phyloP scores from a whole-genome alignment of 345 rosid species.

The Sapria himalayana region DNA sequence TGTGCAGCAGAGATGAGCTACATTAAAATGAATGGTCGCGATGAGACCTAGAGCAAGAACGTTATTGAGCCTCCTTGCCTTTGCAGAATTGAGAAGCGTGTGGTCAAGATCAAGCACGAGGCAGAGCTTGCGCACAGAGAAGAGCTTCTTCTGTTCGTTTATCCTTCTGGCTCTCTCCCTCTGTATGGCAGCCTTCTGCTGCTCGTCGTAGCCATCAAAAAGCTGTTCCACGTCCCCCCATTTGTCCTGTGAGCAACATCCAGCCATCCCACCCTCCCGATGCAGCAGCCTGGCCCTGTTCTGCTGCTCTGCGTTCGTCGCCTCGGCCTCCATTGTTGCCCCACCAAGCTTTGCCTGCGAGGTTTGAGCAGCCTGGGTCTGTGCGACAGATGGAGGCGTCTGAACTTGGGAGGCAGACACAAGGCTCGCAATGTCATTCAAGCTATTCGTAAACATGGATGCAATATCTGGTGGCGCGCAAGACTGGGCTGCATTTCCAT shows the following conservation, averaged over 20 bases:
- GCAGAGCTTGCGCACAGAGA: constrained; percentile 64
- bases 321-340: constrained; percentile 15
- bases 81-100: constrained; percentile 96
- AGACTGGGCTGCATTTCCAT: constrained; percentile 20
- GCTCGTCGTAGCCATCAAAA: constrained; percentile 74
- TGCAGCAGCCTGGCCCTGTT: constrained; percentile 14
- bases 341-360: constrained; percentile 16
- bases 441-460: constrained; percentile 42
- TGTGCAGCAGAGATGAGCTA: background rate
- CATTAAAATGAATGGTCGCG: background rate
- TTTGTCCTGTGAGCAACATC: constrained; percentile 26
- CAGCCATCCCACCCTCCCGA: constrained; percentile 19
- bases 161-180: constrained; percentile 81
- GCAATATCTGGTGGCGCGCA: constrained; percentile 34
- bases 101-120: constrained; percentile 96
- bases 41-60: background rate
- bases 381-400: constrained; percentile 16
- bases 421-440: constrained; percentile 39
- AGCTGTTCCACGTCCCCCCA: constrained; percentile 93
- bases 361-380: constrained; percentile 19
- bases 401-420: constrained; percentile 36
- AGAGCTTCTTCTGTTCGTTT: constrained; percentile 92
- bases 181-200: constrained; percentile 78
- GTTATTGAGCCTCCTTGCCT: constrained; percentile 20
- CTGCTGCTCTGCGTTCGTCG: constrained; percentile 16